A percentile compares a stretch with the other conserved stretches of the same genome.
These are phyloP conservation scores for Coemansia sp. DNA, from an alignment of 192 early-diverging fungal genomes.

Conservation along the genomic window DNA sequence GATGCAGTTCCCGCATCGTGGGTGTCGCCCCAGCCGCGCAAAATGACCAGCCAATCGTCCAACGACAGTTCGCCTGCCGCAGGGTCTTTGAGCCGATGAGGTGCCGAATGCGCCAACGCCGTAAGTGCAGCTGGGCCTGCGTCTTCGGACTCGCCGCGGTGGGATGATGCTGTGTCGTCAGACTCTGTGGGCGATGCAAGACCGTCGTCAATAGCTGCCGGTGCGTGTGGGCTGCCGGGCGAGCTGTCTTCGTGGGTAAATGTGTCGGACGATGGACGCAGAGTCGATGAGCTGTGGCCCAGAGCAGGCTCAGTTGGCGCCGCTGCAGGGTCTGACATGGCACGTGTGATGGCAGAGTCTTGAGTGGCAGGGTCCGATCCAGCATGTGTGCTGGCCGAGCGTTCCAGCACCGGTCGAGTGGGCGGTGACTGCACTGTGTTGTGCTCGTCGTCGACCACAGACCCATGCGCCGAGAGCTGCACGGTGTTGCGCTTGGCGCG, in stretches of 20 bases:
- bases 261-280: slow-evolving; percentile 50
- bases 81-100: slow-evolving; percentile 36
- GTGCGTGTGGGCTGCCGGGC: slow-evolving; percentile 2
- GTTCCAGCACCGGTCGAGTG: slow-evolving; percentile 6
- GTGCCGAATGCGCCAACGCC: slow-evolving; percentile 21
- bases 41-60: slow-evolving; percentile 50
- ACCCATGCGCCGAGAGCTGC: slow-evolving; percentile 30
- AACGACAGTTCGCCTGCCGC: slow-evolving; percentile 32
- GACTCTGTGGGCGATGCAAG: slow-evolving; percentile 29
- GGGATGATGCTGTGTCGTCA: slow-evolving; percentile 37
- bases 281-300: slow-evolving; percentile 43
- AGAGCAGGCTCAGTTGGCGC: slow-evolving; percentile 21
- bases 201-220: slow-evolving; percentile 4
- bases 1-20: slow-evolving; percentile 30
- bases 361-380: neutral
- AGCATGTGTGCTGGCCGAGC: slow-evolving; percentile 24
- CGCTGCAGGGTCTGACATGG: slow-evolving; percentile 1
- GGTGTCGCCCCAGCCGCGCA: slow-evolving; percentile 47
- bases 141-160: slow-evolving; percentile 18
- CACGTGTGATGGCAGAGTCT: slow-evolving; percentile 22
- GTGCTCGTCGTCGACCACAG: slow-evolving; percentile 19
- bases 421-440: slow-evolving; percentile 9
- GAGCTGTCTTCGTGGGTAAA: slow-evolving; percentile 26
- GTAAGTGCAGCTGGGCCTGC: slow-evolving; percentile 14
- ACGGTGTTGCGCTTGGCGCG: slow-evolving; percentile 52